A percentile compares a stretch with the other conserved stretches of the same genome.
These are phyloP conservation scores for Microdochium bolleyi DNA, from an alignment of 2,329 filamentous ascomycete species.

Conservation along the genomic window DNA sequence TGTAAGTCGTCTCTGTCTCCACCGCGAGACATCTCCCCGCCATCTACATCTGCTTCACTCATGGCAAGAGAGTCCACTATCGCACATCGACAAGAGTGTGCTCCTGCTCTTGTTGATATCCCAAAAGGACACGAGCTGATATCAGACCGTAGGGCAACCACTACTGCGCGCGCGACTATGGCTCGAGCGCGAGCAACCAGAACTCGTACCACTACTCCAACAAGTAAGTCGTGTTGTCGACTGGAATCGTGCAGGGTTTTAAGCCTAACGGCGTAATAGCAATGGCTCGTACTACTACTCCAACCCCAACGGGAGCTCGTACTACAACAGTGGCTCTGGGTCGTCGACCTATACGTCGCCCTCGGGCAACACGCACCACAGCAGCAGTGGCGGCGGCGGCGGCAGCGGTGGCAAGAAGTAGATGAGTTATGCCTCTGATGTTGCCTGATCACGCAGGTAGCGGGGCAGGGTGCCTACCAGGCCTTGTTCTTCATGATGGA, in stretches of 20 bases:
- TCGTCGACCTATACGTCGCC: constrained; percentile 53
- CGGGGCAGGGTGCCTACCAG: too few species aligned
- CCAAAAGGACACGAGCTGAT: too few species aligned
- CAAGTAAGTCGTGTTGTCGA: constrained; percentile 28
- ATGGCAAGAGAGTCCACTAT: too few species aligned
- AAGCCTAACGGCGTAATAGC: too few species aligned
- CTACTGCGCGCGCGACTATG: constrained; percentile 59
- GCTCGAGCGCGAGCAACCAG: constrained; percentile 41
- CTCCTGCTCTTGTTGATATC: too few species aligned
- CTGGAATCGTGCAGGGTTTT: too few species aligned
- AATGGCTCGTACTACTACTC: constrained; percentile 68
- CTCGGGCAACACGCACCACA: constrained; percentile 24
- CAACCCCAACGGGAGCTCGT: constrained; percentile 61
- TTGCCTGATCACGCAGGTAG: too few species aligned
- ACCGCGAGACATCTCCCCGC: not conserved
- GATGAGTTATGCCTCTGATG: not conserved
- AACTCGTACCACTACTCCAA: constrained; percentile 66
- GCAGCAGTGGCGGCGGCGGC: constrained; percentile 5
- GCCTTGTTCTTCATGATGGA: too few species aligned
- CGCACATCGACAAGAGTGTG: too few species aligned
- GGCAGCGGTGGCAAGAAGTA: constrained; percentile 4
- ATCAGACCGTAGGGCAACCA: constrained; percentile 49
- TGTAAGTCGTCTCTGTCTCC: constrained; percentile 26
- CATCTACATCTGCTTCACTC: too few species aligned
- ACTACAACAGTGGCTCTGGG: constrained; percentile 56